Evolutionary conservation across 305 asterid genomes (phyloP), one percentile per base, ranked within the genome.

Genomic region (Andrographis paniculata): DNA sequence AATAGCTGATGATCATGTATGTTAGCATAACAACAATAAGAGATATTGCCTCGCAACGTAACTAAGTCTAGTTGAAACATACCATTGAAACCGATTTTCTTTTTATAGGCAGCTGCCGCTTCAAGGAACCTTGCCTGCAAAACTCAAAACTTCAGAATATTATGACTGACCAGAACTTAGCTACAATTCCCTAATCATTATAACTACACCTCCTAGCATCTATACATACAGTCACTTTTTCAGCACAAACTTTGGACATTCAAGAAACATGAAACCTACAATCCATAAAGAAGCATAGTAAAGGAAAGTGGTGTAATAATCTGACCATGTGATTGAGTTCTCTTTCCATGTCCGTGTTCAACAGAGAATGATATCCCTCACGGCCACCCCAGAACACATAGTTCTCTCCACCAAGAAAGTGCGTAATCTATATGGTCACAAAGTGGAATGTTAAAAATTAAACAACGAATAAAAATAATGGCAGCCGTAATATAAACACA

Each of bases 381-480:
- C 99, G 95, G 44, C 99, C 99, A 54, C 99, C 99, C 99, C 99
- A 84, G 62, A 80, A 91, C 30, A 79, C 99, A 53, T 78, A 91
- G 57, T 91, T 91, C 68, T 91, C 99, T 55, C 99, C 99, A 27
- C 99, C 96, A 19, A 91, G 89, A 74, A 77, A 75, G 63, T 91
- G 94, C 18, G 99, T 91, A 50, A 91, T 95, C 99, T 91, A 66
- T 42, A 60, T 14, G 37, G n/a, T 45, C 42, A 53, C 48, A 65
- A 47, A 41, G 17, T 17, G 1, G 24, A 57, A 48, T n/a, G 40
- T 36, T 4, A 59, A 31, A 37, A 21, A 24, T 12, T 9, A 16
- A 11, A 18, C 45, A 16, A 13, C 13, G 13, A 24, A 3, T 24
- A 3, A 8, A 24, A 24, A 24, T 3, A 2, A 44, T 20, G 14